Base-by-base conservation (phyloP, 192 early-diverging fungal species). In the Chytriomyces sp. region DNA sequence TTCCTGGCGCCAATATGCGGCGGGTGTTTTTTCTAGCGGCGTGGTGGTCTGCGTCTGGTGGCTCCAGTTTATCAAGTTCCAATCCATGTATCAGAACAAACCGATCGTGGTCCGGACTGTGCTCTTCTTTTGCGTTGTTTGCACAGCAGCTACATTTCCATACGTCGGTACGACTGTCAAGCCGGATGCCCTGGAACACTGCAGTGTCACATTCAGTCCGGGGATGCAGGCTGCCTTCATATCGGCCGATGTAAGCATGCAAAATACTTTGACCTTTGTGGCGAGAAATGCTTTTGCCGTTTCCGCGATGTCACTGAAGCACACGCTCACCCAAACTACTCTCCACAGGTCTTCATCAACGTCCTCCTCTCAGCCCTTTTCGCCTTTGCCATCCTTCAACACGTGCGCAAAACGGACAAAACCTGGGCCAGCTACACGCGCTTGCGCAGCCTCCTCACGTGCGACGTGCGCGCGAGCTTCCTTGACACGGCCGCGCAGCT, bases 31-130 rank as follows among this genome's bases (percentile, higher is more conserved):
- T 25, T 73, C 71, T 12, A 31, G 34, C 6, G 12, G 28, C 4
- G 61, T 73, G 19, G 55, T 73, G 52, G 31, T 73, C 1, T 62
- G 59, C 39, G 61, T 64, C 0, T 73, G 71, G 71, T 73, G 71
- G 71, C 49, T 73, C 10, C 71, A 73, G 52, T 73, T 32, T 38
- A 73, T 73, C 71, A 73, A 73, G 52, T 73, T 73, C 31, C 41
- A 73, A 34, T 40, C 60, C 22, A 73, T 73, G 71, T 73, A 73
- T 34, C 26, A 55, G 44, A 62, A 62, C 25, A n/a, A 52, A 10
- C 71, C 71, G 28, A 32, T 22, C 26, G 60, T 73, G n/a, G 14
- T 8, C 22, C n/a, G 49, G 14, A 32, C 32, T 12, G 71, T 73
- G 8, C 31, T 73, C 17, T 59, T 8, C 6, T 19, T 64, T 4